Evolutionary conservation across 805 yeast genomes (phyloP).

Genomic region (Pichia paraexigua): DNA sequence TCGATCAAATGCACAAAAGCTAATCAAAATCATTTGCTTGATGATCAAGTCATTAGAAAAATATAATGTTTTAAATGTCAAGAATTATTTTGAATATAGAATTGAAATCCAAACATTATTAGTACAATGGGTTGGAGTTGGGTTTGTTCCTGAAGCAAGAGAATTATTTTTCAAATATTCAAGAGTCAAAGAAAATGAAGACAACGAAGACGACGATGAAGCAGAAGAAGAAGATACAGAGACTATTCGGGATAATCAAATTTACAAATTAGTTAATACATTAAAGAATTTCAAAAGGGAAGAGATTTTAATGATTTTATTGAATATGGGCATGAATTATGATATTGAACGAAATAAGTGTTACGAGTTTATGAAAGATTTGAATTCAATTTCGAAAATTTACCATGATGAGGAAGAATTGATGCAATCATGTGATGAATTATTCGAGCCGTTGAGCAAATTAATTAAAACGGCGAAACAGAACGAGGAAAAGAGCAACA

Average conservation of each 20-base stretch:
- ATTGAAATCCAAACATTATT: constrained; percentile 54
- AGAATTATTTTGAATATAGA: constrained; percentile 41
- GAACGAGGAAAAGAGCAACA: constrained; percentile 7
- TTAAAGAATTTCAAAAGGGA: constrained; percentile 7
- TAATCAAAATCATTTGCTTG: constrained; percentile 49
- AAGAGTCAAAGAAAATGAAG: background rate
- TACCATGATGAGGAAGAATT: constrained; percentile 10
- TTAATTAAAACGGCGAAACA: constrained; percentile 6
- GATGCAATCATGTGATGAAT: constrained; percentile 15
- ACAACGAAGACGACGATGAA: background rate
- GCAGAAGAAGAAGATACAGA: background rate
- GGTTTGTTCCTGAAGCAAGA: constrained; percentile 50
- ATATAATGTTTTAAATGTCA: constrained; percentile 34
- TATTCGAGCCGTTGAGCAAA: constrained; percentile 11
- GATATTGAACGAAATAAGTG: constrained; percentile 14
- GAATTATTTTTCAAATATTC: constrained; percentile 34
- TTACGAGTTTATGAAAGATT: constrained; percentile 17
- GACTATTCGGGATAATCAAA: background rate
- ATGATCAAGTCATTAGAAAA: constrained; percentile 49
- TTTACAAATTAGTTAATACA: constrained; percentile 5
- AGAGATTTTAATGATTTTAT: constrained; percentile 13
- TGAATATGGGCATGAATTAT: constrained; percentile 17
- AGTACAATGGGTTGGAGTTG: constrained; percentile 55
- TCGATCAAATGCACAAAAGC: constrained; percentile 29
- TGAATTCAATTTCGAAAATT: constrained; percentile 15